Percentiles rank a stretch among this genome's conserved stretches.
Evolutionary conservation across 495 filamentous ascomycete genomes (phyloP).

Genomic region (Penicillium parvum): DNA sequence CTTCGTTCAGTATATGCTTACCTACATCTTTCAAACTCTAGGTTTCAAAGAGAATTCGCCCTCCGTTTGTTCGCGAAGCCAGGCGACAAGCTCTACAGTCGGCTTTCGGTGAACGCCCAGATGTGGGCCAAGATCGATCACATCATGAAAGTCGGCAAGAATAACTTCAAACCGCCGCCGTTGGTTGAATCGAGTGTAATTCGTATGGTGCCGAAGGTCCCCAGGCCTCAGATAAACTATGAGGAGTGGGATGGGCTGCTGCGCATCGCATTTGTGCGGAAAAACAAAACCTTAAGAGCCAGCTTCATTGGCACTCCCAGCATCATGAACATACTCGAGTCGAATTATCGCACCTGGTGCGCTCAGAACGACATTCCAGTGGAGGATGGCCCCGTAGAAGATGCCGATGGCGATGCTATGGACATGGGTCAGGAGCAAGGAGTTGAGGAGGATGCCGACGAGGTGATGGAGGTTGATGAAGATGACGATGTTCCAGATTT

Average conservation of each 20-base stretch:
- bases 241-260: slow-evolving; percentile 94
- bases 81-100: slow-evolving; percentile 78
- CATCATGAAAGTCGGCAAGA: slow-evolving; percentile 87
- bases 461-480: slow-evolving; percentile 53
- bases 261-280: slow-evolving; percentile 73
- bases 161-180: slow-evolving; percentile 93
- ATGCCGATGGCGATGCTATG: slow-evolving; percentile 35
- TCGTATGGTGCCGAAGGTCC: slow-evolving; percentile 70
- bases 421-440: slow-evolving; percentile 41
- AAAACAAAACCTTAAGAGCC: slow-evolving; percentile 74
- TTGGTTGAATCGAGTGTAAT: slow-evolving; percentile 85
- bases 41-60: slow-evolving; percentile 68
- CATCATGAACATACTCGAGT: slow-evolving; percentile 75
- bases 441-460: slow-evolving; percentile 40
- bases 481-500: slow-evolving; percentile 67
- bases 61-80: slow-evolving; percentile 71
- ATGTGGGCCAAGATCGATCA: slow-evolving; percentile 89
- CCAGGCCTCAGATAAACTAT: slow-evolving; percentile 79
- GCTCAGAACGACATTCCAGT: slow-evolving; percentile 73
- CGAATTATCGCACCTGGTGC: slow-evolving; percentile 86
- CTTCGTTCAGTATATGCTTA: slow-evolving; percentile 8
- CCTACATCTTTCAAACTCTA: slow-evolving; percentile 3
- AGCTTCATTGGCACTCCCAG: slow-evolving; percentile 70
- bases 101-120: slow-evolving; percentile 85
- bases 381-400: slow-evolving; percentile 60